These are phyloP conservation scores for sunflower (Helianthus annuus) DNA, from an alignment of 129 eudicot genomes.

Conservation along the genomic window DNA sequence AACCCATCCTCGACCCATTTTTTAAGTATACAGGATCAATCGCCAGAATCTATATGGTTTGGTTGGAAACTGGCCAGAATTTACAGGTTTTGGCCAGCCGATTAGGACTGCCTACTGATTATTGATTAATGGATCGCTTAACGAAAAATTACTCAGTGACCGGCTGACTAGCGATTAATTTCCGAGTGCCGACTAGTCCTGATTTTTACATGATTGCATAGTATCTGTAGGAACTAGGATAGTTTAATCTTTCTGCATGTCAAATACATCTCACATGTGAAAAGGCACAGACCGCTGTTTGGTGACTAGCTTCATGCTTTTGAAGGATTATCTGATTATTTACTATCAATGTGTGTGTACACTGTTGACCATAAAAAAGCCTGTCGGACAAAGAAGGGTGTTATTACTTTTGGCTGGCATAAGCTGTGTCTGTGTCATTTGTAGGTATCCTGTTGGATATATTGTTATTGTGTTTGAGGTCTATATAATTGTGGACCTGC, in stretches of 20 bases:
- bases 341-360: background rate
- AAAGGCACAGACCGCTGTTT: background rate
- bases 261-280: background rate
- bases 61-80: too few relatives aligned
- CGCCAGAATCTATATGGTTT: too few relatives aligned
- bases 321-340: background rate
- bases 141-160: too few relatives aligned
- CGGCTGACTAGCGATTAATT: too few relatives aligned
- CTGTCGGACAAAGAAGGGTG: background rate
- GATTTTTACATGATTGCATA: too few relatives aligned
- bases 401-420: slow-evolving; percentile 3
- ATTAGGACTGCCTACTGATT: too few relatives aligned
- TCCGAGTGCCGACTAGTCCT: too few relatives aligned
- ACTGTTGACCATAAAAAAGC: background rate
- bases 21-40: too few relatives aligned
- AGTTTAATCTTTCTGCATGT: background rate
- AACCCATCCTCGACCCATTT: too few relatives aligned
- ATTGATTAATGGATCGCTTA: too few relatives aligned
- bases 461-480: background rate
- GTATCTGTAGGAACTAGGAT: background rate
- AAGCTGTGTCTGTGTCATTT: slow-evolving; percentile 4
- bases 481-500: background rate
- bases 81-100: too few relatives aligned
- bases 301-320: background rate
- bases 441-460: slow-evolving; percentile 7